These are phyloP conservation scores for Berberis vulgaris DNA, from an alignment of 164 flowering plant species.

Conservation along the genomic window DNA sequence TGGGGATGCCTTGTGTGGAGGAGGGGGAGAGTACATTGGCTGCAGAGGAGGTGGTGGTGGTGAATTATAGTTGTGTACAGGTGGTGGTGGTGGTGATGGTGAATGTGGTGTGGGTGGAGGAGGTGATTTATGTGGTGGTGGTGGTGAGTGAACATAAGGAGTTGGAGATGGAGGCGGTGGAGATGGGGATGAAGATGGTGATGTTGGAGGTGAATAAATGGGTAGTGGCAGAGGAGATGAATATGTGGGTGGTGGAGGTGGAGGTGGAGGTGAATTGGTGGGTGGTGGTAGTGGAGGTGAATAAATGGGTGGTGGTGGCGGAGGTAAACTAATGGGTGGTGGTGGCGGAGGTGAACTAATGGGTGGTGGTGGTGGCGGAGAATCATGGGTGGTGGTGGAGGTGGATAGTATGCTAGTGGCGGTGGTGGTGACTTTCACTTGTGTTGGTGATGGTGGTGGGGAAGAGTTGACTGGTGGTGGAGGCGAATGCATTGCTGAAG, in stretches of 20 bases:
- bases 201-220: slow-evolving; percentile 2
- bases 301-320: slow-evolving; percentile 1
- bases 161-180: slow-evolving; percentile 7
- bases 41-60: slow-evolving; percentile 19
- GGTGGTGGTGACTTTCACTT: slow-evolving; percentile 1
- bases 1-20: slow-evolving; percentile 23
- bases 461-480: slow-evolving; percentile 5
- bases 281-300: slow-evolving; percentile 5
- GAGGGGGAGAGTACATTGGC: slow-evolving; percentile 10
- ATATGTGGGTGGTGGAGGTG: background rate
- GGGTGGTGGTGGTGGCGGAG: slow-evolving; percentile 3
- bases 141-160: slow-evolving; percentile 9
- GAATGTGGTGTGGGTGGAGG: slow-evolving; percentile 10
- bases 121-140: slow-evolving; percentile 9
- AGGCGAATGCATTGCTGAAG: background rate
- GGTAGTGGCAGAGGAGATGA: slow-evolving; percentile 3
- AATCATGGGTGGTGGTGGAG: slow-evolving; percentile 2
- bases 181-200: slow-evolving; percentile 11
- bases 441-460: background rate
- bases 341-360: slow-evolving; percentile 4
- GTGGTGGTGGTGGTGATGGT: slow-evolving; percentile 5
- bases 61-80: slow-evolving; percentile 7
- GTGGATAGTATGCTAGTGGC: slow-evolving; percentile 4
- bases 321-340: background rate
- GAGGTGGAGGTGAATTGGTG: background rate